phyloP scores from a whole-genome alignment of 164 flowering plant genomes.

The Annona squamosa region DNA sequence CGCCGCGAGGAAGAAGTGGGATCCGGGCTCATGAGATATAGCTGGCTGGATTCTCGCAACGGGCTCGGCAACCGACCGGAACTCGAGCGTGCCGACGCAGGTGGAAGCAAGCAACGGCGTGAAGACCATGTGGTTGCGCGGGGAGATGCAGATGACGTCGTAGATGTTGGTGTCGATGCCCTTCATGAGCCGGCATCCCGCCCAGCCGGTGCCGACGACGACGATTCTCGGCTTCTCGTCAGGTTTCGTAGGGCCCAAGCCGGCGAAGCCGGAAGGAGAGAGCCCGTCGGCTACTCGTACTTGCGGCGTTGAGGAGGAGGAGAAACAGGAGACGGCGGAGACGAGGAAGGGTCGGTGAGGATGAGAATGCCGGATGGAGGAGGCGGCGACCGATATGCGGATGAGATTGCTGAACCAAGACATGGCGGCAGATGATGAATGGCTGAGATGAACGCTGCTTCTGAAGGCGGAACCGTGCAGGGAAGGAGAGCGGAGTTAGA shows the following conservation, averaged over 20 bases:
- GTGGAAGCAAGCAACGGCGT: constrained; percentile 94
- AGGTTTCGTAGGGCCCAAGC: constrained; percentile 57
- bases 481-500: background rate
- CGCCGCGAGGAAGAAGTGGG: constrained; percentile 75
- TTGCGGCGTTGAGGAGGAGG: background rate
- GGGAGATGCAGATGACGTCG: constrained; percentile 89
- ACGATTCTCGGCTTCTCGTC: constrained; percentile 88
- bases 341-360: background rate
- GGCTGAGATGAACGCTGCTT: background rate
- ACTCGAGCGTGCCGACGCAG: constrained; percentile 96
- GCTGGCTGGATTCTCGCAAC: constrained; percentile 90
- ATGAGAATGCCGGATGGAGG: background rate
- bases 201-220: constrained; percentile 94
- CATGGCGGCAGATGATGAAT: background rate
- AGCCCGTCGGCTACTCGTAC: background rate
- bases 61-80: constrained; percentile 95
- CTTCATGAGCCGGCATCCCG: constrained; percentile 85
- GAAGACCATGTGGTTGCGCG: constrained; percentile 96
- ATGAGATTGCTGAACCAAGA: background rate
- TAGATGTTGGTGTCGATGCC: constrained; percentile 62
- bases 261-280: constrained; percentile 7
- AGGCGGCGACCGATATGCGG: background rate
- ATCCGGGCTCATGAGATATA: constrained; percentile 67
- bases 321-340: background rate
- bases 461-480: background rate